Conservation (phyloP, 164 flowering plant species). For the Stephania japonica region DNA sequence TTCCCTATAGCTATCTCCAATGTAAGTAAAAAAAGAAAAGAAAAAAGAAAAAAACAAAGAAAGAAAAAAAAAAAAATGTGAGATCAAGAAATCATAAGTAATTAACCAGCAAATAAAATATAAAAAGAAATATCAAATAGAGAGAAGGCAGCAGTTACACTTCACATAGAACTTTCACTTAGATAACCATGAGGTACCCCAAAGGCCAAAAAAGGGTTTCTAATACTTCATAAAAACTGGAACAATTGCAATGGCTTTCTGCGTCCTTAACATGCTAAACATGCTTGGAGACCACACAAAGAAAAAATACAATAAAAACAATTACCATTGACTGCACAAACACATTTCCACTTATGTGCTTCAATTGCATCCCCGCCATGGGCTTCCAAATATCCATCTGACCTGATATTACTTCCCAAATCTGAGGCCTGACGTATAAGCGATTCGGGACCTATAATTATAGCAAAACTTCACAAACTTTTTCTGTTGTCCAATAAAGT, state of each 20-base stretch:
- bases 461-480: neutral
- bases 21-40: no score
- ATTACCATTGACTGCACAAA: constrained; percentile 65
- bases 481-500: neutral
- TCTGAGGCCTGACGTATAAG: constrained; percentile 62
- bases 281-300: neutral
- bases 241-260: neutral
- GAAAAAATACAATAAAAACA: neutral
- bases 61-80: no score
- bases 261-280: neutral
- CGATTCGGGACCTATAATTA: constrained; percentile 57
- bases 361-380: constrained; percentile 69
- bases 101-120: no score
- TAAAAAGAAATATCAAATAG: no score
- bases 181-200: neutral
- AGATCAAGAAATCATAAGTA: no score
- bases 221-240: neutral
- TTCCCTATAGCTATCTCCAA: no score
- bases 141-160: neutral
- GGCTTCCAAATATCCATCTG: constrained; percentile 41
- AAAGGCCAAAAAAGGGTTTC: neutral
- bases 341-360: constrained; percentile 82
- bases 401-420: constrained; percentile 21
- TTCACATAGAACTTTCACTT: neutral
- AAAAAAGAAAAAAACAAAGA: no score